phyloP scores from a whole-genome alignment of 129 eudicot genomes.

The Smallanthus sonchifolius region DNA sequence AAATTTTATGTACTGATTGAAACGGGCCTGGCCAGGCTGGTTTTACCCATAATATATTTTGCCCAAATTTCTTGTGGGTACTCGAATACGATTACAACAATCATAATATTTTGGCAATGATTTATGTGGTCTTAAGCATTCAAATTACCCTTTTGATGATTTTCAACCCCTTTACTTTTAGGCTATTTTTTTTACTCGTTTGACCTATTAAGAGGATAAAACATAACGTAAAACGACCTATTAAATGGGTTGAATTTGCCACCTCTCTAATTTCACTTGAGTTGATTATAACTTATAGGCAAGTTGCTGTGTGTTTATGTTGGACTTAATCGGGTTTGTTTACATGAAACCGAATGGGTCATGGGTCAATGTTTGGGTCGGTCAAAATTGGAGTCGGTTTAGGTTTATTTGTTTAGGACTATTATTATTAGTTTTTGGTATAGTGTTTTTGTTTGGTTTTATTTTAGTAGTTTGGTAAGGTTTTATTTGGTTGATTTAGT shows the following conservation, averaged over 20 bases:
- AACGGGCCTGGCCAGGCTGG: not conserved
- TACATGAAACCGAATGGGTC: too few relatives aligned
- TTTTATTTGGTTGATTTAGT: too few relatives aligned
- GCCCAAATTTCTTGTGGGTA: not conserved
- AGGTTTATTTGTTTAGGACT: too few relatives aligned
- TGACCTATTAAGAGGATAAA: not conserved
- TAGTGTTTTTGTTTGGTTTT: too few relatives aligned
- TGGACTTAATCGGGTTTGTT: too few relatives aligned
- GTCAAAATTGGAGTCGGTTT: too few relatives aligned
- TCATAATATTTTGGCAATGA: not conserved
- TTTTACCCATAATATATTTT: not conserved
- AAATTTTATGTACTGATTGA: not conserved
- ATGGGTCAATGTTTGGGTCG: too few relatives aligned
- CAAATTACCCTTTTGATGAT: not conserved
- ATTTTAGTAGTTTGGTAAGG: too few relatives aligned
- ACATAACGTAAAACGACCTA: not conserved
- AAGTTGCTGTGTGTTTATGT: not conserved
- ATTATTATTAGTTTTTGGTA: too few relatives aligned
- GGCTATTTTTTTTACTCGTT: not conserved
- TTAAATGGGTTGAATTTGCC: not conserved
- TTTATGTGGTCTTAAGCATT: not conserved
- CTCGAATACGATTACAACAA: not conserved
- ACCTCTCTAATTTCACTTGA: not conserved
- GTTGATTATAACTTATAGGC: not conserved
- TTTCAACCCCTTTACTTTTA: not conserved